Evolutionary conservation across 1,284 basidiomycete genomes (phyloP), one percentile per base, ranked within the genome.

Genomic region (Lignosus rhinocerotis): DNA sequence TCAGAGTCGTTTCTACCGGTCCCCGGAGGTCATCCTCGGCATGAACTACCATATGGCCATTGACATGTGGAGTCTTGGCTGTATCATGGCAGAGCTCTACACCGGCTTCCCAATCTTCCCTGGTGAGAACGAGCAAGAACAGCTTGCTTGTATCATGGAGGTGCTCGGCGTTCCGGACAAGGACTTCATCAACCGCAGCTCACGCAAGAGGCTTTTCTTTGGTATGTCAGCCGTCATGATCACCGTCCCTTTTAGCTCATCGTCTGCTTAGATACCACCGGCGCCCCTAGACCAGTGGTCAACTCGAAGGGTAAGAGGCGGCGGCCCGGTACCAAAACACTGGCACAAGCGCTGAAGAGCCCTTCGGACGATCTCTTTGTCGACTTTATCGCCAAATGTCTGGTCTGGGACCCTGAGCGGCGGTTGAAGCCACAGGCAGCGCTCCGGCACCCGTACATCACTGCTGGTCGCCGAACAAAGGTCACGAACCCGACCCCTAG

Each of bases 61-160:
- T 67, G 93, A 96, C 72, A 96, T 96, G 92, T 97, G 95, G 95
- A 96, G 93, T 79, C 77, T 99, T 63, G 97, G 96, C 21, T 99
- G 97, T 69, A 99, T 99, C 65, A 80, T 99, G 52, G 96, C 96
- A 19, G 97, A 99, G 75, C 79, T 99, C 44, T 97, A 93, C 76
- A 99, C 97, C n/a, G 97, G 97, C 1, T 98, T 95, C 73, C 97
- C 97, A 0, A 96, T 99, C 69, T 99, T 99, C 77, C 96, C 96
- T 0, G 96, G 96, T n/a, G 96, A 98, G 76, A 97, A 97, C 71
- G 97, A 99, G 75, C 95, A 98, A 75, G 96, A 99, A 73, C 97
- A 99, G 70, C 78, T 99, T 60, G 93, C 96, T 6, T 99, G 97
- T 73, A 99, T 99, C 75, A 99, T 99, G 96, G 97, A 99, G 74